These are phyloP conservation scores for Cladophialophora chaetospira DNA, from an alignment of 2,329 filamentous ascomycete genomes.

Conservation along the genomic window DNA sequence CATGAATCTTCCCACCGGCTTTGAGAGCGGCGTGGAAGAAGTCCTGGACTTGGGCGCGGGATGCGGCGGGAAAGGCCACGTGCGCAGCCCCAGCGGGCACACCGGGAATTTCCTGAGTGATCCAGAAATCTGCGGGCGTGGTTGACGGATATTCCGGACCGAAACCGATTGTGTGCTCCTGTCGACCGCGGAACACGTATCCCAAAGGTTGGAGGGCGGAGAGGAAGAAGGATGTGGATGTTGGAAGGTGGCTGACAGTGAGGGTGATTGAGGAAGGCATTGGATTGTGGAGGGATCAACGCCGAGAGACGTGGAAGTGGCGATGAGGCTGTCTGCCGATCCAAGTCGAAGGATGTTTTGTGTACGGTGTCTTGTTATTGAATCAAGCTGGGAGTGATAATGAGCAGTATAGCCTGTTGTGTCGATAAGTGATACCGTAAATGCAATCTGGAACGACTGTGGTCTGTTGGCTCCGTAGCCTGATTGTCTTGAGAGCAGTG, in stretches of 20 bases:
- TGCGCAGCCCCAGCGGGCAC: conserved; percentile 58
- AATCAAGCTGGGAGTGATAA: conserved; percentile 16
- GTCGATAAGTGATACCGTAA: neutral
- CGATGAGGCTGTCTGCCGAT: conserved; percentile 6
- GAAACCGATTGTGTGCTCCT: conserved; percentile 63
- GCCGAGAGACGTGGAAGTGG: conserved; percentile 13
- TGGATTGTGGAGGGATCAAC: neutral
- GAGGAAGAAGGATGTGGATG: conserved; percentile 81
- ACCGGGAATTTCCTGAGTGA: conserved; percentile 61
- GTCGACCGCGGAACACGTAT: conserved; percentile 68
- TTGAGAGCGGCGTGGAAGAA: conserved; percentile 72
- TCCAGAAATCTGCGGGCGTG: conserved; percentile 61
- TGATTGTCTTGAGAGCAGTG: neutral
- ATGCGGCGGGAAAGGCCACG: conserved; percentile 69
- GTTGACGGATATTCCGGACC: conserved; percentile 54
- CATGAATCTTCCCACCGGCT: conserved; percentile 63
- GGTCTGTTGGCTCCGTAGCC: neutral
- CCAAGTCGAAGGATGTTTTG: neutral
- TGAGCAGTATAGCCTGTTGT: neutral
- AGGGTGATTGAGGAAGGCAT: conserved; percentile 68
- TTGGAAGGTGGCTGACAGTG: conserved; percentile 74
- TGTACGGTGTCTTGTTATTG: neutral
- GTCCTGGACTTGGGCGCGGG: conserved; percentile 64
- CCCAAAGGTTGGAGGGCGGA: conserved; percentile 76
- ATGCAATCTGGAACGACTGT: neutral